phyloP scores from a whole-genome alignment of 2,329 filamentous ascomycete genomes.

The Curvularia verruculosa region DNA sequence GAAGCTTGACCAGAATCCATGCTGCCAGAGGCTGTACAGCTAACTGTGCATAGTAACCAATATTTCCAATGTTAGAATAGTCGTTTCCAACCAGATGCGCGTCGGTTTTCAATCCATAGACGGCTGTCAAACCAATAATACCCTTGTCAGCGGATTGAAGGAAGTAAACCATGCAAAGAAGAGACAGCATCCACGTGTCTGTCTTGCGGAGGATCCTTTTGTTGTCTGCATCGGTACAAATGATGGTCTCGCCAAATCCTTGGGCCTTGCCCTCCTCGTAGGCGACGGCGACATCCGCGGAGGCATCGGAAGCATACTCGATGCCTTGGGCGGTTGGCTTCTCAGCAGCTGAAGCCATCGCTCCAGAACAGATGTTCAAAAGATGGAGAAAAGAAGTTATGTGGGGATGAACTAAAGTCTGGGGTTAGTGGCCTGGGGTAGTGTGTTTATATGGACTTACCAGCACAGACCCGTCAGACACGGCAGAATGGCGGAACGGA shows the following conservation, averaged over 20 bases:
- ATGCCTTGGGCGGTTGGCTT: conserved; percentile 18
- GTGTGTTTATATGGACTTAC: conserved; percentile 6
- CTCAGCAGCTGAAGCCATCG: conserved; percentile 25
- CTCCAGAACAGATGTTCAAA: neutral
- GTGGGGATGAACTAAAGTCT: conserved; percentile 9
- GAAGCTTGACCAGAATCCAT: conserved; percentile 56
- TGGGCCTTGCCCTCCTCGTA: conserved; percentile 27
- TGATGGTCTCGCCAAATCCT: conserved; percentile 22
- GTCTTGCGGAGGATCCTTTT: conserved; percentile 33
- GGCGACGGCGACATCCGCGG: conserved; percentile 20
- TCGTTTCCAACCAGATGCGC: conserved; percentile 51
- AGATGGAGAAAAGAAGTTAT: neutral
- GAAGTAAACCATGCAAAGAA: conserved; percentile 35
- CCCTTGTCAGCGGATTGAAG: conserved; percentile 57
- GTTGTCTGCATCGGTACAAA: conserved; percentile 30
- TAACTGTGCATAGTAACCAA: conserved; percentile 60
- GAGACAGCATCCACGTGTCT: conserved; percentile 30
- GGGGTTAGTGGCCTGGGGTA: conserved; percentile 16
- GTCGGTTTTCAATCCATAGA: conserved; percentile 56
- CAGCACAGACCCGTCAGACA: neutral
- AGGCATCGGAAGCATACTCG: conserved; percentile 22
- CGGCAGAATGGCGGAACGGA: conserved; percentile 9
- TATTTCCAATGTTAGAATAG: conserved; percentile 56
- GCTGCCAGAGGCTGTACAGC: conserved; percentile 59
- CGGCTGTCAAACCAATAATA: conserved; percentile 55